Evolutionary conservation across 208 protist genomes (phyloP).

Genomic region (Leishmania arabica): DNA sequence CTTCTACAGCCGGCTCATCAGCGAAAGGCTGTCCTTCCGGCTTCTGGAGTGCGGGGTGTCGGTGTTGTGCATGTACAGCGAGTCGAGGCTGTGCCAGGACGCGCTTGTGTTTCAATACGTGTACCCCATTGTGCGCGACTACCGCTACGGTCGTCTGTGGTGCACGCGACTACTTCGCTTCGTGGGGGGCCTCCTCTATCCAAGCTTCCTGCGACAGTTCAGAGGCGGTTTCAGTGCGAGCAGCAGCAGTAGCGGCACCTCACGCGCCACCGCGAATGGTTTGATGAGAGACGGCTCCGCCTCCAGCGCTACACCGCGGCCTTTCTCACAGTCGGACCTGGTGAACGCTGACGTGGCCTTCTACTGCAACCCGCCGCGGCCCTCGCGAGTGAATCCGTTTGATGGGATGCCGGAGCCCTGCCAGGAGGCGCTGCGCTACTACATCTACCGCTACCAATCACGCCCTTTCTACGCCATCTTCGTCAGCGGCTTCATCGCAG

Average conservation of each 20-base stretch:
- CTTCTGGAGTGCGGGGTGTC: constrained; percentile 59
- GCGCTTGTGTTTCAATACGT: constrained; percentile 58
- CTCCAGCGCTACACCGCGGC: neutral
- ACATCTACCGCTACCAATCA: constrained; percentile 41
- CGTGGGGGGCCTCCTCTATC: constrained; percentile 32
- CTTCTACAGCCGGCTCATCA: constrained; percentile 37
- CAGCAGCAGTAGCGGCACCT: neutral
- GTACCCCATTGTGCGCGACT: constrained; percentile 58
- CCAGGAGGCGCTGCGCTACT: constrained; percentile 50
- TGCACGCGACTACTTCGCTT: constrained; percentile 39
- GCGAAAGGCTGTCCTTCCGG: constrained; percentile 46
- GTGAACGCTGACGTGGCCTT: constrained; percentile 13
- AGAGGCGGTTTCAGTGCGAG: constrained; percentile 2
- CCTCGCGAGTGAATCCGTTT: constrained; percentile 25
- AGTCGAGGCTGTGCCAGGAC: constrained; percentile 39
- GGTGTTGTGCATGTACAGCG: constrained; percentile 31
- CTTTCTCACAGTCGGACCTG: neutral
- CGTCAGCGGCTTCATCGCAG: constrained; percentile 44
- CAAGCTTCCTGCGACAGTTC: constrained; percentile 30
- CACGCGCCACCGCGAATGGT: neutral
- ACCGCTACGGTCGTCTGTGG: constrained; percentile 60
- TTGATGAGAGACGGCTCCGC: neutral
- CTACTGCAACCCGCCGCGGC: constrained; percentile 15
- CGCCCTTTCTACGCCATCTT: constrained; percentile 44
- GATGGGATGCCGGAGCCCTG: constrained; percentile 37